Conservation (phyloP, 1,284 basidiomycete genomes). For the Prillingera fragicola region DNA sequence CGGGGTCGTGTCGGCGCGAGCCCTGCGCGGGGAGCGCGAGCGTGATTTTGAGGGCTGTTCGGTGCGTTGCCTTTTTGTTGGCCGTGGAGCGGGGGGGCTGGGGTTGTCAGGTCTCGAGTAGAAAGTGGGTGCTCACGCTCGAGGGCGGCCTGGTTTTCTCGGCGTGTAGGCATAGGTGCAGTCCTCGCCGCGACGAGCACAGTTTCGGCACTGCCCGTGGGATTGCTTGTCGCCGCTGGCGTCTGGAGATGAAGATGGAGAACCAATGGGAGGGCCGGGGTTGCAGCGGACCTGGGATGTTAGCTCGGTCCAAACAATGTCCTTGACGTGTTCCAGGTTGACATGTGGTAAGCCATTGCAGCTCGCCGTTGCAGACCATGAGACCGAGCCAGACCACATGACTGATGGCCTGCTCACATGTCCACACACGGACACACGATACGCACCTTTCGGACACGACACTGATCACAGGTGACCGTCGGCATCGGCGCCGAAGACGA, state of each 20-base stretch:
- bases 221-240: neutral
- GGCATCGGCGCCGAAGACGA: no score
- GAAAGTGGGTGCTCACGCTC: neutral
- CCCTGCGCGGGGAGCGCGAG: neutral
- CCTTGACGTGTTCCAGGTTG: neutral
- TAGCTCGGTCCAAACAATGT: neutral
- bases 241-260: neutral
- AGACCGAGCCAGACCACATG: neutral
- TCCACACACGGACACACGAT: no score
- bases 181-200: conserved; percentile 1
- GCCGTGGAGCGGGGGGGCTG: neutral
- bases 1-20: neutral
- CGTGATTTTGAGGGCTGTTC: neutral
- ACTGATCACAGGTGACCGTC: conserved; percentile 8
- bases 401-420: no score
- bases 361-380: no score
- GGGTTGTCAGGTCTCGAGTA: neutral
- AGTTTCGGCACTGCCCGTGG: conserved; percentile 3
- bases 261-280: no score
- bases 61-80: neutral
- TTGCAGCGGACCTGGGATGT: conserved; percentile 7
- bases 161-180: conserved; percentile 12
- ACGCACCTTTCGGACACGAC: conserved; percentile 3
- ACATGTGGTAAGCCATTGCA: no score
- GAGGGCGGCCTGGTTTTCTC: conserved; percentile 9